Conservation (phyloP, 495 filamentous ascomycete species). For the Daldinia vernicosa region DNA sequence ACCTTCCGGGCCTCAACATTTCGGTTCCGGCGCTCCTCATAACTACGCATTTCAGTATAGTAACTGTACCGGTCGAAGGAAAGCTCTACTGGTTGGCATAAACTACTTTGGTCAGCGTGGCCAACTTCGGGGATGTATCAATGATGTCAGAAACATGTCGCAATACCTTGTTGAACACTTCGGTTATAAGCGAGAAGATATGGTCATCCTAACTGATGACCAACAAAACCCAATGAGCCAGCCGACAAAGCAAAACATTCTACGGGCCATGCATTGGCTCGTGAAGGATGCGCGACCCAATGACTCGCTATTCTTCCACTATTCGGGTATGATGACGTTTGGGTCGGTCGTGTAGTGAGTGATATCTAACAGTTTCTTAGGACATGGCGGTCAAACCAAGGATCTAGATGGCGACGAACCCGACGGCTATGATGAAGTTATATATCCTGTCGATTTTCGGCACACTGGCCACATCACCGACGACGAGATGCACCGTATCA, state of each 20-base stretch:
- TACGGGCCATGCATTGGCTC: conserved; percentile 98
- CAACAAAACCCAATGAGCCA: conserved; percentile 97
- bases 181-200: conserved; percentile 93
- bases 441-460: conserved; percentile 96
- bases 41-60: conserved; percentile 90
- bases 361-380: conserved; percentile 52
- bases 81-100: conserved; percentile 94
- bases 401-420: conserved; percentile 95
- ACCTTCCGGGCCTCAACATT: conserved; percentile 68
- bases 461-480: conserved; percentile 93
- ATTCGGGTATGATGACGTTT: conserved; percentile 73
- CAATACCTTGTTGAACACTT: conserved; percentile 89
- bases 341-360: not conserved
- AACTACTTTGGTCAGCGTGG: conserved; percentile 97
- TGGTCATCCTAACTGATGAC: conserved; percentile 97
- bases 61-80: conserved; percentile 86
- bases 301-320: conserved; percentile 98
- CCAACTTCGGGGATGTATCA: conserved; percentile 94
- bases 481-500: conserved; percentile 98
- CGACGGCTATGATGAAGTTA: conserved; percentile 96
- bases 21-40: conserved; percentile 80
- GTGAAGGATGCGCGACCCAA: conserved; percentile 94
- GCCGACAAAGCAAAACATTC: conserved; percentile 94
- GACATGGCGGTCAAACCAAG: conserved; percentile 96
- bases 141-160: conserved; percentile 98